Evolutionary conservation across 495 filamentous ascomycete genomes (phyloP), one percentile per base, ranked within the genome.

Genomic region (Aspergillus olivimuriae): DNA sequence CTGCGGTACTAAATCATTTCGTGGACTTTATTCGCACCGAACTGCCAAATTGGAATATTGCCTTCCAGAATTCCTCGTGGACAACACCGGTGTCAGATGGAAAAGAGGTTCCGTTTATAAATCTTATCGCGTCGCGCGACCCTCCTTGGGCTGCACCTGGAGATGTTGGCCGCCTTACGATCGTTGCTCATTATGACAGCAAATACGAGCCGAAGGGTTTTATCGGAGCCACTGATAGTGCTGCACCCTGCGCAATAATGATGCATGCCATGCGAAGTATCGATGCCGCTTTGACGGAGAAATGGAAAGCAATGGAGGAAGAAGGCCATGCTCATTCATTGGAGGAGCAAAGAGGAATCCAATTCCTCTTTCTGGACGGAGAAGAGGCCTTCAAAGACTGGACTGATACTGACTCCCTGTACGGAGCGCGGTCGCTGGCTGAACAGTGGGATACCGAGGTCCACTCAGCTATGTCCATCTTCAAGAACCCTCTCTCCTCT

Each of bases 161-260:
- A 1, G 83, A 95, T 43, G 79, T 89, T 11, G 84, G 82, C 16
- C 64, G 89, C 18, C 62, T 97, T 54, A 89, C 88, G 9, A 73
- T 97, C 22, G 94, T 89, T 17, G 92, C 92, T 34, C 92, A 98
- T 68, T 98, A 95, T 66, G 92, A 98, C 53, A 87, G 80, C 59
- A 84, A 92, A 64, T 71, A 87, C 20, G 69, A 72, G 8, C 94
- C 94, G 0, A 62, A 82, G 46, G 92, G 89, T 0, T 98, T 98
- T 61, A 88, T 98, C 39, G 92, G 92, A 4, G 92, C 89, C 0
- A 90, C 82, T 18, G 92, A 98, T 53, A 94, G 88, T 50, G 92
- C 92, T 1, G 92, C 80, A 23, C 89, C 94, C 22, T 95, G 89
- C 61, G 94, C 94, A 0, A 85, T 97, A 66, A 70, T 98, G 34